Conservation (phyloP, 202 grass and related monocot species). For the Bolboschoenoplectus hybrid region DNA sequence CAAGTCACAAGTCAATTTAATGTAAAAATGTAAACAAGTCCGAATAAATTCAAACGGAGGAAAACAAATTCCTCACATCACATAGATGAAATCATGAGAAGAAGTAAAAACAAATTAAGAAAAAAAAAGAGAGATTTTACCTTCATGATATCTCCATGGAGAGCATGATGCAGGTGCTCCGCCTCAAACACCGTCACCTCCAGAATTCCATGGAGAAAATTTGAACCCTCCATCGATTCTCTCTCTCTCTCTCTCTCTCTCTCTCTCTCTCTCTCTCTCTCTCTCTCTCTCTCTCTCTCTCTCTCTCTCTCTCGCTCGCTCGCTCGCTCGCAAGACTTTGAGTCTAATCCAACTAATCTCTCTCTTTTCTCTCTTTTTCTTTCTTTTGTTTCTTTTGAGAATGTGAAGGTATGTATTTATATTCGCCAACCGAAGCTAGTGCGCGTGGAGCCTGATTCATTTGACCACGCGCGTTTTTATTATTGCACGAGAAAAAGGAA, state of each 20-base stretch:
- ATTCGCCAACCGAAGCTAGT: neutral
- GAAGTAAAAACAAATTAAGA: neutral
- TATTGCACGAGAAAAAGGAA: no score
- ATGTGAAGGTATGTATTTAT: neutral
- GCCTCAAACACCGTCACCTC: conserved; percentile 70
- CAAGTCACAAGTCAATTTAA: no score
- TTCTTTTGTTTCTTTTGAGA: no score
- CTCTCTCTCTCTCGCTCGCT: neutral
- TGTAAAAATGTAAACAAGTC: no score
- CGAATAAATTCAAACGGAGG: no score
- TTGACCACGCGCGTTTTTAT: no score
- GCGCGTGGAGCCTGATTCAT: no score
- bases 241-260: conserved; percentile 13
- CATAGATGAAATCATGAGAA: neutral
- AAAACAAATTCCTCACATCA: no score
- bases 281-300: neutral
- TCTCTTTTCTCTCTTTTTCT: neutral
- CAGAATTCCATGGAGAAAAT: conserved; percentile 65
- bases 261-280: neutral
- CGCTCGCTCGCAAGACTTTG: conserved; percentile 11
- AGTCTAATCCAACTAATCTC: conserved; percentile 16
- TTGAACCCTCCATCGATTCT: conserved; percentile 23
- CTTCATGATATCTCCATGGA: conserved; percentile 52
- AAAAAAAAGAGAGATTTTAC: conserved; percentile 25
- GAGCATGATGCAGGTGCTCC: conserved; percentile 59